A percentile compares a stretch with the other conserved stretches of the same genome.
phyloP scores from a whole-genome alignment of 108 stramenopile species.

The Skeletonema menzelii region DNA sequence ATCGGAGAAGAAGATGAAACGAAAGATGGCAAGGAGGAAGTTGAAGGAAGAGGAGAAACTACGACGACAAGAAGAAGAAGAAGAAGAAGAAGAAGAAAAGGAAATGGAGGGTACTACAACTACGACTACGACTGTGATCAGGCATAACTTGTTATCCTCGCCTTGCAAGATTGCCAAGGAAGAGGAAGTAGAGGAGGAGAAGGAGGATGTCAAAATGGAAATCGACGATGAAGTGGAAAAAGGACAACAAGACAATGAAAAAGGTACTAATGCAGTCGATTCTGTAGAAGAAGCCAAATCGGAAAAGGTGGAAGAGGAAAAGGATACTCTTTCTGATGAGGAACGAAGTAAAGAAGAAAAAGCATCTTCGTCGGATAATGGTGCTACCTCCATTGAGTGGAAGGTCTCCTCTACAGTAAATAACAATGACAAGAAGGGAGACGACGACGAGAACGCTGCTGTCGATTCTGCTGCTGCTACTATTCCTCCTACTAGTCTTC shows the following conservation, averaged over 20 bases:
- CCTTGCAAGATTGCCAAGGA: background rate
- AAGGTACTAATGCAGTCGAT: background rate
- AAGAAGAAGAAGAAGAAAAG: too few relatives aligned
- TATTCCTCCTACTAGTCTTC: background rate
- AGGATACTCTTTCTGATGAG: background rate
- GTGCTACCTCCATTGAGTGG: background rate
- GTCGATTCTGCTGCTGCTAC: background rate
- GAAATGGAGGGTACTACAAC: background rate
- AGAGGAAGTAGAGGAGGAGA: background rate
- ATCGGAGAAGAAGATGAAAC: background rate
- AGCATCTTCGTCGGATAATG: background rate
- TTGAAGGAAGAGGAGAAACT: background rate
- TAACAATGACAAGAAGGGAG: background rate
- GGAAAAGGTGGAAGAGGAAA: background rate
- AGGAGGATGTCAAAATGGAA: background rate
- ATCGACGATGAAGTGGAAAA: background rate
- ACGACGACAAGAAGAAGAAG: background rate
- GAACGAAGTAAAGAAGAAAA: background rate
- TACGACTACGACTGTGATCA: background rate
- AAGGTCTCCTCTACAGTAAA: background rate
- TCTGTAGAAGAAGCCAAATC: background rate
- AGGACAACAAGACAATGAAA: background rate
- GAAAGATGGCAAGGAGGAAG: background rate
- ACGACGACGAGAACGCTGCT: background rate
- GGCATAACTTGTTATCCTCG: background rate